Percentiles rank a stretch among this genome's conserved stretches.
phyloP scores from a whole-genome alignment of 495 filamentous ascomycete species.

The Pseudevernia furfuracea region DNA sequence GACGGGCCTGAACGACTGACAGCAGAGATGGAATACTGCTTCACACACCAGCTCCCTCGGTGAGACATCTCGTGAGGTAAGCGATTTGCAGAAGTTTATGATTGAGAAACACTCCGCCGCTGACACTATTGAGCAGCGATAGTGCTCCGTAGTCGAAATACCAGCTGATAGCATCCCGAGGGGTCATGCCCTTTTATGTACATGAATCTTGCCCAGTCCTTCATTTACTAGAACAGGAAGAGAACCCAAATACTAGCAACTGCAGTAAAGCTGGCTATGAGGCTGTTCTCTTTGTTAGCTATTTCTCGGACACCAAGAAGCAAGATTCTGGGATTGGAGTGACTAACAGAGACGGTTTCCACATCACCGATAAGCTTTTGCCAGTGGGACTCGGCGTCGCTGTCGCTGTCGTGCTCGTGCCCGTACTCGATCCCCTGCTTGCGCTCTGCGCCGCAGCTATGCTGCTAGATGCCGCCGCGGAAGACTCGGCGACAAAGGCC shows the following conservation, averaged over 20 bases:
- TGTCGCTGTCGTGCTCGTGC: background rate
- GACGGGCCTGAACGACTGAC: no score
- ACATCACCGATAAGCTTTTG: background rate
- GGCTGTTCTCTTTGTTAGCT: background rate
- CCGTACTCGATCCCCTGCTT: background rate
- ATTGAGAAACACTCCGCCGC: no score
- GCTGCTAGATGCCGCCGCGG: background rate
- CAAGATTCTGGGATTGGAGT: no score
- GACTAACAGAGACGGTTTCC: background rate
- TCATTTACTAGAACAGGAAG: background rate
- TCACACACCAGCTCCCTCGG: no score
- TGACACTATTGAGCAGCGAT: no score
- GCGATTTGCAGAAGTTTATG: no score
- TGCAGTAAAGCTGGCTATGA: background rate
- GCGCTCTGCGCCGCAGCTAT: background rate
- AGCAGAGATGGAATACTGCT: no score
- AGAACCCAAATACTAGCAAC: background rate
- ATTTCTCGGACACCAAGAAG: background rate
- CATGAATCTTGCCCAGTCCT: background rate
- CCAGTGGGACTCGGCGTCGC: background rate
- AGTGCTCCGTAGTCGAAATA: background rate
- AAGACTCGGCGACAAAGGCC: slow-evolving; percentile 2
- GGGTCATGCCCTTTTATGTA: background rate
- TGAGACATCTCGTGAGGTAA: no score
- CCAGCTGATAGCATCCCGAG: background rate